phyloP scores from a whole-genome alignment of 2,329 filamentous ascomycete genomes.

The Cadophora malorum region DNA sequence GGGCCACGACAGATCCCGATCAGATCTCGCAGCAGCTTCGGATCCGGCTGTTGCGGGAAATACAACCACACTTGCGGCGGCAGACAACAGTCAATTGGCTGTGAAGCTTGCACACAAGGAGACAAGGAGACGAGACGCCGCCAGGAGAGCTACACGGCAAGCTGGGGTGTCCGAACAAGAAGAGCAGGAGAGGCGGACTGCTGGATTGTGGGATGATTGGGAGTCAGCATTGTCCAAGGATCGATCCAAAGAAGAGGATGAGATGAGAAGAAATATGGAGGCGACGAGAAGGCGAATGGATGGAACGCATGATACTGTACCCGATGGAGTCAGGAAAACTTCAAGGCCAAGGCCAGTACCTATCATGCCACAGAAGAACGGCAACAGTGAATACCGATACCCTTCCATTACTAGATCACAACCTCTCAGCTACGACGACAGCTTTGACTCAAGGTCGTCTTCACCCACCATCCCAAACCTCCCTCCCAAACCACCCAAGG shows the following conservation, averaged over 20 bases:
- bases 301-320: constrained; percentile 38
- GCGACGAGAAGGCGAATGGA: constrained; percentile 53
- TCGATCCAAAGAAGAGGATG: constrained; percentile 46
- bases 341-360: constrained; percentile 36
- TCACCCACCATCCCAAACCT: constrained; percentile 22
- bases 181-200: constrained; percentile 60
- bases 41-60: constrained; percentile 68
- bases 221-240: constrained; percentile 51
- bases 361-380: constrained; percentile 34
- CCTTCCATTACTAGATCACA: constrained; percentile 61
- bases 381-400: constrained; percentile 56
- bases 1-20: constrained; percentile 24
- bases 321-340: constrained; percentile 40
- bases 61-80: constrained; percentile 69
- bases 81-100: constrained; percentile 76
- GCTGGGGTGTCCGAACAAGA: constrained; percentile 63
- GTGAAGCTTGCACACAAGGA: constrained; percentile 78
- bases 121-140: constrained; percentile 69
- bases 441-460: constrained; percentile 17
- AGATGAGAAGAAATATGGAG: constrained; percentile 58
- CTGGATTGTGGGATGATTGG: constrained; percentile 60
- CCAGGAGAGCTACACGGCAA: constrained; percentile 61
- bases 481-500: constrained; percentile 44
- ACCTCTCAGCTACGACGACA: constrained; percentile 52
- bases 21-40: constrained; percentile 49